These are phyloP conservation scores for Capniomyces stellatus DNA, from an alignment of 371 early-diverging fungal genomes.

Conservation along the genomic window DNA sequence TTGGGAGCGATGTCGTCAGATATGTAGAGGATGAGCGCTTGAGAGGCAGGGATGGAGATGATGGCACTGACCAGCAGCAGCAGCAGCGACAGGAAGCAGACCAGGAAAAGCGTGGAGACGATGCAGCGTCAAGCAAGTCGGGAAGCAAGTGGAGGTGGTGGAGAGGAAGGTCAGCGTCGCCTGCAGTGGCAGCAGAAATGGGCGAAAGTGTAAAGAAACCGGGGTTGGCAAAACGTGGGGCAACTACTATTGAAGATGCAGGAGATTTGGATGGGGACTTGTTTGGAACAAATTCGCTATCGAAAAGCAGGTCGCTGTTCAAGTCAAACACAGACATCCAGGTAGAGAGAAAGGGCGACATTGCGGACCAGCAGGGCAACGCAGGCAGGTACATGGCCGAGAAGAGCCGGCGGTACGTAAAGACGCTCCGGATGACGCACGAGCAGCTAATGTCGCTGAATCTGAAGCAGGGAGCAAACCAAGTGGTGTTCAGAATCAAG, in stretches of 20 bases:
- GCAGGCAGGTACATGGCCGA: slow-evolving; percentile 12
- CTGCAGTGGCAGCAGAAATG: background rate
- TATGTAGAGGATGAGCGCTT: background rate
- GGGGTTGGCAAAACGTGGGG: no score
- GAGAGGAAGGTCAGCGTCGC: background rate
- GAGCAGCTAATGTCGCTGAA: slow-evolving; percentile 65
- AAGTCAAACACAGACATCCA: background rate
- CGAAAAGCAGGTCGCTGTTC: background rate
- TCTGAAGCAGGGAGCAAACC: slow-evolving; percentile 77
- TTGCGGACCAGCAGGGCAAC: slow-evolving; percentile 1
- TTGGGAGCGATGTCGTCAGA: background rate
- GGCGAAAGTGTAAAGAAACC: no score
- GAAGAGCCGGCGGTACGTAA: slow-evolving; percentile 39
- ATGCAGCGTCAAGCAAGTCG: background rate
- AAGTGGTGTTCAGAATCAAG: slow-evolving; percentile 72
- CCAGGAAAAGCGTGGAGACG: background rate
- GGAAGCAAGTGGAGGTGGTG: background rate
- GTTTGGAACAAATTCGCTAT: no score
- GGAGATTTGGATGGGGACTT: no score
- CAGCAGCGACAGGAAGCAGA: background rate
- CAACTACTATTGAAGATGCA: no score
- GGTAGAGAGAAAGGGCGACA: background rate
- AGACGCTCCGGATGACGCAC: slow-evolving; percentile 75
- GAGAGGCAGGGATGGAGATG: no score
- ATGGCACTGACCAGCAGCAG: no score